Conservation (phyloP, 805 yeast species). For the Teunomyces aglyptinius region DNA sequence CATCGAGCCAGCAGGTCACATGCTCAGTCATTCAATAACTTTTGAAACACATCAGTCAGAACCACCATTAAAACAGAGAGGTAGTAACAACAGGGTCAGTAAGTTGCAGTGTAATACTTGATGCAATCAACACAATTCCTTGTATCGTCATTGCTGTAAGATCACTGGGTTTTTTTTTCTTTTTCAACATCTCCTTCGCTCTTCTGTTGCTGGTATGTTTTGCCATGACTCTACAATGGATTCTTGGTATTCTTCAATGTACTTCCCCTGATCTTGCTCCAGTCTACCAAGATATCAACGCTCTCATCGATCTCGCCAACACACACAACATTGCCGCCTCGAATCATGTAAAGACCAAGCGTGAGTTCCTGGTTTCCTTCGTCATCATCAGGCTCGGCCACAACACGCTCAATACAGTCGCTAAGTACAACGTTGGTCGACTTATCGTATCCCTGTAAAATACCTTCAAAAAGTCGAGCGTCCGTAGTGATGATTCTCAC, state of each 20-base stretch:
- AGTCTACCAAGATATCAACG: conserved; percentile 40
- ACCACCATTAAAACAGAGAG: too few relatives aligned
- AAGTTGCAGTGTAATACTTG: too few relatives aligned
- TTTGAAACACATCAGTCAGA: too few relatives aligned
- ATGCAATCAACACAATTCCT: too few relatives aligned
- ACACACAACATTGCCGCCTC: conserved; percentile 60
- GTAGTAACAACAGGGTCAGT: too few relatives aligned
- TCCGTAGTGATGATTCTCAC: conserved; percentile 59
- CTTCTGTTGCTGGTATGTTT: neutral
- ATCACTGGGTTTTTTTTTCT: too few relatives aligned
- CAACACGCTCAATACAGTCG: conserved; percentile 49
- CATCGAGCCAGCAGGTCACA: neutral
- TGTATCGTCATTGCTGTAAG: neutral
- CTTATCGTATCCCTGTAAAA: conserved; percentile 59
- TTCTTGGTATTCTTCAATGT: conserved; percentile 40
- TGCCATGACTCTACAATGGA: conserved; percentile 33
- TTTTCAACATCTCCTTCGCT: neutral
- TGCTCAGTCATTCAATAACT: neutral
- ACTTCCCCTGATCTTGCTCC: conserved; percentile 33
- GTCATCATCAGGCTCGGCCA: conserved; percentile 39
- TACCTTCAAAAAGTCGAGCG: conserved; percentile 50
- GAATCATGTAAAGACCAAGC: conserved; percentile 50
- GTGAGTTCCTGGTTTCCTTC: conserved; percentile 39
- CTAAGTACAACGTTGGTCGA: conserved; percentile 59
- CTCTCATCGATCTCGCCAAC: conserved; percentile 52